phyloP scores from a whole-genome alignment of 2,329 filamentous ascomycete genomes.

The Rhinocladiella mackenziei region DNA sequence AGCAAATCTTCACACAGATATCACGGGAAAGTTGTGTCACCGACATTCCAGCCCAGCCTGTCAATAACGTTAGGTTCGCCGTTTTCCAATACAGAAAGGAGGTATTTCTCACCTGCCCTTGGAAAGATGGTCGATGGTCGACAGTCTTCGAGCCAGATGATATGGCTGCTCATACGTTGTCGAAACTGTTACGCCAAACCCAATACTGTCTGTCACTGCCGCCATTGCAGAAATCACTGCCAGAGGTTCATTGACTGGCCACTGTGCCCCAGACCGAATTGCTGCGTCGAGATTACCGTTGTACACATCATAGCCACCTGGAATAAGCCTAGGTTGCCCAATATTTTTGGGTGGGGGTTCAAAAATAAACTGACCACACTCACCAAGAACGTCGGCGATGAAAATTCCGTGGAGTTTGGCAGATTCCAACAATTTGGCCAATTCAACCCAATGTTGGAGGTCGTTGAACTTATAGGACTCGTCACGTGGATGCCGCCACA shows the following conservation, averaged over 20 bases:
- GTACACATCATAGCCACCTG: conserved; percentile 66
- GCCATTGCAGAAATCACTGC: conserved; percentile 64
- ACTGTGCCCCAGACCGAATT: conserved; percentile 61
- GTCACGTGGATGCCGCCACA: conserved; percentile 63
- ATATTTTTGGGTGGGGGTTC: not conserved
- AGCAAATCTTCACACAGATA: conserved; percentile 10
- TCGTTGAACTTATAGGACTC: conserved; percentile 60
- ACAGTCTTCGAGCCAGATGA: conserved; percentile 60
- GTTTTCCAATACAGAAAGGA: too few species aligned
- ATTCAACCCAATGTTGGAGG: conserved; percentile 57
- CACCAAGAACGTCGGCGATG: conserved; percentile 62
- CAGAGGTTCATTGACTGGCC: conserved; percentile 66
- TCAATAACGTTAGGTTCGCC: too few species aligned
- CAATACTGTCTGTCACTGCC: conserved; percentile 62
- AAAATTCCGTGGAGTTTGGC: conserved; percentile 65
- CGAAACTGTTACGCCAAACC: conserved; percentile 63
- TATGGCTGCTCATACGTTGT: conserved; percentile 69
- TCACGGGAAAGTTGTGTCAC: not conserved
- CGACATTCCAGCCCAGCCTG: conserved; percentile 49
- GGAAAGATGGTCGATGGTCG: conserved; percentile 63
- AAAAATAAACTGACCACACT: not conserved
- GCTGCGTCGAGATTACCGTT: conserved; percentile 57
- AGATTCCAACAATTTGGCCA: conserved; percentile 57
- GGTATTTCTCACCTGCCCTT: conserved; percentile 51
- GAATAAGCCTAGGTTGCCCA: not conserved